phyloP scores from a whole-genome alignment of 2,329 filamentous ascomycete genomes.

The Botrytis squamosa region DNA sequence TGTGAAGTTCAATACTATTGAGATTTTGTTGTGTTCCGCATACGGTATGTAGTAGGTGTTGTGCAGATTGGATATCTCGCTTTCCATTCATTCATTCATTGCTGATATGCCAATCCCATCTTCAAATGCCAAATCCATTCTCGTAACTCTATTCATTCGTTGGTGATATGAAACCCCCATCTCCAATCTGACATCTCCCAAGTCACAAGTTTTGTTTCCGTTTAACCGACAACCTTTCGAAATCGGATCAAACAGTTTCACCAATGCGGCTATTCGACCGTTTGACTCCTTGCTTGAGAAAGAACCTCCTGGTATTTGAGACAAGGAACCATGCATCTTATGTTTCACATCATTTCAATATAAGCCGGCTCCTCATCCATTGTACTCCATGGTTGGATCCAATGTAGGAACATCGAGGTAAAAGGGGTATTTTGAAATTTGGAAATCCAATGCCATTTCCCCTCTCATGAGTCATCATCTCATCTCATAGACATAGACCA shows the following conservation, averaged over 20 bases:
- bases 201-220: background rate
- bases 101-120: background rate
- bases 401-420: background rate
- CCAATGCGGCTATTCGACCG: background rate
- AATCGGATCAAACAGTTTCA: conserved; percentile 6
- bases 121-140: background rate
- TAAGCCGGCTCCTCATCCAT: background rate
- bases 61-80: background rate
- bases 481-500: background rate
- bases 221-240: background rate
- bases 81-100: background rate
- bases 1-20: background rate
- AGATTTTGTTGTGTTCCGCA: too few relatives aligned
- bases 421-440: background rate
- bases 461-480: background rate
- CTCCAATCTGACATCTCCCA: background rate
- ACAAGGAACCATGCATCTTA: background rate
- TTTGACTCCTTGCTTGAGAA: background rate
- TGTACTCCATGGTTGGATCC: background rate
- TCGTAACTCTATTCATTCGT: background rate
- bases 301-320: background rate
- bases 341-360: conserved; percentile 2
- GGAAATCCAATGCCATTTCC: background rate
- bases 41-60: background rate
- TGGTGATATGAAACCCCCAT: background rate